These are phyloP conservation scores for Dictyostelium purpureum DNA, from an alignment of 78 protist species.

Conservation along the genomic window DNA sequence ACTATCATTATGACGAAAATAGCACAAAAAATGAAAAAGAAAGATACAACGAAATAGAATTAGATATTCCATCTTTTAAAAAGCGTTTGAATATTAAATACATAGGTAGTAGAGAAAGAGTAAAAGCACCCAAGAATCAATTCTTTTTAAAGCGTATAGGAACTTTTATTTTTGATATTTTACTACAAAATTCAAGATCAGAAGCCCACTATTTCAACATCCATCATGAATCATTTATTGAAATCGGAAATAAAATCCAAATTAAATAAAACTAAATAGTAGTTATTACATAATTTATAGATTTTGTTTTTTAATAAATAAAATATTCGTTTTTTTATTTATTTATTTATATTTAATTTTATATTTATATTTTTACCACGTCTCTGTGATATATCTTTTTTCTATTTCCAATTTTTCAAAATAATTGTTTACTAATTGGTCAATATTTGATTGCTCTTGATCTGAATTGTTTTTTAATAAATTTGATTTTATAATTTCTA, in stretches of 20 bases:
- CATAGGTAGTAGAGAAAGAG: background rate
- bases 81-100: no score
- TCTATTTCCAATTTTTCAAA: conserved; percentile 48
- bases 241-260: conserved; percentile 8
- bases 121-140: background rate
- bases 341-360: background rate
- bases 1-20: no score
- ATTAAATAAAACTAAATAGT: background rate
- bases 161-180: background rate
- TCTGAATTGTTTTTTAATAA: background rate
- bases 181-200: background rate
- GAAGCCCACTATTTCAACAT: background rate
- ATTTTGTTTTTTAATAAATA: background rate
- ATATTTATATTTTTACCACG: conserved; percentile 53
- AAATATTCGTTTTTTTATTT: background rate
- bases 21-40: no score
- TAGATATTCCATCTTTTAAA: no score
- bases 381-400: conserved; percentile 61
- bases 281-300: no score
- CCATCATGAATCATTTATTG: background rate
- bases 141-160: background rate
- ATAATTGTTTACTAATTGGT: conserved; percentile 33
- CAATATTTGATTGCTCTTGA: background rate
- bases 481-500: conserved; percentile 58
- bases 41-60: no score